These are phyloP conservation scores for Aspergillus niger DNA, from an alignment of 2,329 filamentous ascomycete genomes.

Conservation along the genomic window DNA sequence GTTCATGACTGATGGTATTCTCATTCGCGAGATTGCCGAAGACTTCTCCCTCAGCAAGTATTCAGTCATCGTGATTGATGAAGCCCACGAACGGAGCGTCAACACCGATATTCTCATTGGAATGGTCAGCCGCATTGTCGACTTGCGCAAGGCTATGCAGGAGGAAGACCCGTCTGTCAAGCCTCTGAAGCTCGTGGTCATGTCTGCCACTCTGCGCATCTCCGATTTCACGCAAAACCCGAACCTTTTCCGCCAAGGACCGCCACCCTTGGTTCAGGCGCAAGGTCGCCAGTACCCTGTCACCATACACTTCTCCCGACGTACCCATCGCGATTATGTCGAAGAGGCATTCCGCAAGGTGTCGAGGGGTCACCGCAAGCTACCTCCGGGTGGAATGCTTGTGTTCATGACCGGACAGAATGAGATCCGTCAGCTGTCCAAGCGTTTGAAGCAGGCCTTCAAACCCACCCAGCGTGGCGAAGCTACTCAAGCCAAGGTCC, in stretches of 20 bases:
- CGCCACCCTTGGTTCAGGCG: constrained; percentile 82
- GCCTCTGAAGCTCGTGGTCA: constrained; percentile 91
- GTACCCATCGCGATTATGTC: constrained; percentile 82
- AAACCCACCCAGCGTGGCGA: constrained; percentile 54
- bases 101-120: constrained; percentile 99
- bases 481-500: constrained; percentile 65
- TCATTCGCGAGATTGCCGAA: constrained; percentile 85
- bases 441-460: constrained; percentile 71
- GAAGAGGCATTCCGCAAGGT: constrained; percentile 90
- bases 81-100: constrained; percentile 94
- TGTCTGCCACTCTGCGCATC: constrained; percentile 93
- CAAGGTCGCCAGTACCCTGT: constrained; percentile 92
- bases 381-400: constrained; percentile 86
- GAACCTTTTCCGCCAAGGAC: constrained; percentile 69
- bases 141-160: constrained; percentile 73
- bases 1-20: constrained; percentile 98
- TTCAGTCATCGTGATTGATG: constrained; percentile 90
- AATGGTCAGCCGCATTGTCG: constrained; percentile 91
- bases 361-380: constrained; percentile 79
- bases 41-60: constrained; percentile 89
- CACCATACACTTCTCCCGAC: constrained; percentile 81
- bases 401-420: constrained; percentile 94
- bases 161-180: constrained; percentile 69
- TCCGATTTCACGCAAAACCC: constrained; percentile 86
- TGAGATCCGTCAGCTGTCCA: constrained; percentile 83